These are phyloP conservation scores for Barbarea vulgaris DNA, from an alignment of 345 rosid genomes.

Conservation along the genomic window DNA sequence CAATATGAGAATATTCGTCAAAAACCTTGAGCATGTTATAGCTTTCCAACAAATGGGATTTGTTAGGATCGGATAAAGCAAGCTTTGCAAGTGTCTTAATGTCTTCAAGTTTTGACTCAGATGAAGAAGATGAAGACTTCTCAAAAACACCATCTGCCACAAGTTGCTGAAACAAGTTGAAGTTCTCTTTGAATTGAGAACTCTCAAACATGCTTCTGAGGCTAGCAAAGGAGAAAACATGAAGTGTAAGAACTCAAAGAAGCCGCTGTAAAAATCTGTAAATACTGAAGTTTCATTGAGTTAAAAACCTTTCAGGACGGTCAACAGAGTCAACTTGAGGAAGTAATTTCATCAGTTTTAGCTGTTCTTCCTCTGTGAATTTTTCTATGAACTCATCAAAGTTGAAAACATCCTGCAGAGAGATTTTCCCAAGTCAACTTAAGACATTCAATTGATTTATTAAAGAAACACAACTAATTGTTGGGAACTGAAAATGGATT, in stretches of 20 bases:
- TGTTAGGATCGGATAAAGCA: constrained; percentile 51
- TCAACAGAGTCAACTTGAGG: constrained; percentile 61
- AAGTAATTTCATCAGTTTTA: constrained; percentile 65
- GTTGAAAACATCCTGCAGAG: constrained; percentile 70
- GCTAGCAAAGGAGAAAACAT: constrained; percentile 51
- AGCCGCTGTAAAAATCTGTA: background rate
- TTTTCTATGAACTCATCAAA: constrained; percentile 67
- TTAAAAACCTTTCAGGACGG: constrained; percentile 60
- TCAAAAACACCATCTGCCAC: constrained; percentile 84
- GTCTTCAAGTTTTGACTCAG: constrained; percentile 69
- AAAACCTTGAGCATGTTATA: constrained; percentile 66
- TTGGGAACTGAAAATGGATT: constrained; percentile 34
- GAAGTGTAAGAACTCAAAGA: background rate
- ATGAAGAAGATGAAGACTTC: constrained; percentile 43
- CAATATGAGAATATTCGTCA: background rate
- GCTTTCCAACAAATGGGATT: constrained; percentile 70
- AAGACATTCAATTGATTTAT: background rate
- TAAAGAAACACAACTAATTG: background rate
- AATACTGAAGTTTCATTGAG: constrained; percentile 8
- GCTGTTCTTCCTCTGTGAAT: constrained; percentile 79
- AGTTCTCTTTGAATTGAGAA: constrained; percentile 75
- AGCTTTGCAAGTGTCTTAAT: constrained; percentile 59
- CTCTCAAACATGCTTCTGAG: constrained; percentile 78
- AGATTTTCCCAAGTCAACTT: background rate
- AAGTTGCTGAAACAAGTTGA: constrained; percentile 68